Evolutionary conservation across 192 early-diverging fungal species (phyloP).

Genomic region (Tieghemiomyces parasiticus): DNA sequence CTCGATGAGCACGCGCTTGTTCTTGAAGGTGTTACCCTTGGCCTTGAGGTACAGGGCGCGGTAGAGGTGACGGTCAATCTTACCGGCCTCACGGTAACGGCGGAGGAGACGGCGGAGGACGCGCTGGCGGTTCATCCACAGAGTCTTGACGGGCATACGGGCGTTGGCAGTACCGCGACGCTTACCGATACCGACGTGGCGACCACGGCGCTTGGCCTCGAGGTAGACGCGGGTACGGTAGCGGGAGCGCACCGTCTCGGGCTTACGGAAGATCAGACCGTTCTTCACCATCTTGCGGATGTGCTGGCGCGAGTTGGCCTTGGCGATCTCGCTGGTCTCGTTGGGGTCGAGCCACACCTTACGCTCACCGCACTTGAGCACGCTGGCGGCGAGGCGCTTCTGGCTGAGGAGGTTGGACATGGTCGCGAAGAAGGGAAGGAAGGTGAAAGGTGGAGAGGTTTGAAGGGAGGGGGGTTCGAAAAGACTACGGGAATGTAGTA

Average conservation of each 20-base stretch:
- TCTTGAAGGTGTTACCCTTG: constrained; percentile 99
- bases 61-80: constrained; percentile 98
- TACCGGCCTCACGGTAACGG: constrained; percentile 95
- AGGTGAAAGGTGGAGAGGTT: neutral
- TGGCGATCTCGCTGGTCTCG: constrained; percentile 86
- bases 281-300: constrained; percentile 96
- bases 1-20: constrained; percentile 99
- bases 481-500: too few species aligned
- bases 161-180: constrained; percentile 92
- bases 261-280: constrained; percentile 94
- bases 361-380: constrained; percentile 94
- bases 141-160: constrained; percentile 85
- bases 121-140: constrained; percentile 98
- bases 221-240: constrained; percentile 83
- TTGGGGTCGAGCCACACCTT: constrained; percentile 99
- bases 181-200: constrained; percentile 90
- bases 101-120: constrained; percentile 86
- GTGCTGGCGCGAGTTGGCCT: constrained; percentile 97
- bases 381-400: constrained; percentile 92
- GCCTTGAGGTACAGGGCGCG: constrained; percentile 93
- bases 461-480: too few species aligned
- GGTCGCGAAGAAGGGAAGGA: neutral
- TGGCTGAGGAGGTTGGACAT: constrained; percentile 70
- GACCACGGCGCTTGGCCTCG: constrained; percentile 92
- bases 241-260: constrained; percentile 70